Evolutionary conservation across 2,329 filamentous ascomycete genomes (phyloP).

Genomic region (Colletotrichum sp.): DNA sequence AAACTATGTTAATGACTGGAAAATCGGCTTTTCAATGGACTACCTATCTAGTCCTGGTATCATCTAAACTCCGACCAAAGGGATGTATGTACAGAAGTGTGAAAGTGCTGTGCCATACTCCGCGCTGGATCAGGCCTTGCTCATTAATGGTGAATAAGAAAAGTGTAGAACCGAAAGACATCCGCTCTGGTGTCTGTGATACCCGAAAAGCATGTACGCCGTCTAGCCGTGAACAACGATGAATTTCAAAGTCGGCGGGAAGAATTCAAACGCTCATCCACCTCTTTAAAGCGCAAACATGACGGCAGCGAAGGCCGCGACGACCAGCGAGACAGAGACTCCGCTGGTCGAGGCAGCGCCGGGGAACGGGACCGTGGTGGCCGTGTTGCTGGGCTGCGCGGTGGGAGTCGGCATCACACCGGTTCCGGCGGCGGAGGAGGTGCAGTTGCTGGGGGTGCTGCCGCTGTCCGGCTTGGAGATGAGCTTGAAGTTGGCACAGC

Average conservation of each 20-base stretch:
- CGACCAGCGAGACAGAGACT: constrained; percentile 2
- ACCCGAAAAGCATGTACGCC: not conserved
- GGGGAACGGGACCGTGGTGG: not conserved
- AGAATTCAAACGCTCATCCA: not conserved
- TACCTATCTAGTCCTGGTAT: constrained; percentile 8
- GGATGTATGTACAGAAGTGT: constrained; percentile 1
- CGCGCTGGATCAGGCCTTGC: not conserved
- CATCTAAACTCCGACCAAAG: not conserved
- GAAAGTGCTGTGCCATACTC: not conserved
- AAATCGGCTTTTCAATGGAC: not conserved
- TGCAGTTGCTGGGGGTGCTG: constrained; percentile 13
- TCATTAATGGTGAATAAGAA: not conserved
- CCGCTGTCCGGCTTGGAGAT: constrained; percentile 21
- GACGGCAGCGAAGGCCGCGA: constrained; percentile 25
- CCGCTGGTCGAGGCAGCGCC: constrained; percentile 18
- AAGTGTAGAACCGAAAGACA: not conserved
- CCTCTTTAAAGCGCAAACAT: constrained; percentile 25
- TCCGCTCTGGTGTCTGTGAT: not conserved
- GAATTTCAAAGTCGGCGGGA: not conserved
- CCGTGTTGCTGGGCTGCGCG: not conserved
- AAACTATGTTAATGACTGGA: not conserved
- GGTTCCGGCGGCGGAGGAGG: not conserved
- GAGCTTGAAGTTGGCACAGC: constrained; percentile 66
- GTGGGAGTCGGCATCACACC: not conserved
- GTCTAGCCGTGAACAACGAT: not conserved